These are phyloP conservation scores for Saccharum spontaneum DNA, from an alignment of 176 grass and related monocot species.

Conservation along the genomic window DNA sequence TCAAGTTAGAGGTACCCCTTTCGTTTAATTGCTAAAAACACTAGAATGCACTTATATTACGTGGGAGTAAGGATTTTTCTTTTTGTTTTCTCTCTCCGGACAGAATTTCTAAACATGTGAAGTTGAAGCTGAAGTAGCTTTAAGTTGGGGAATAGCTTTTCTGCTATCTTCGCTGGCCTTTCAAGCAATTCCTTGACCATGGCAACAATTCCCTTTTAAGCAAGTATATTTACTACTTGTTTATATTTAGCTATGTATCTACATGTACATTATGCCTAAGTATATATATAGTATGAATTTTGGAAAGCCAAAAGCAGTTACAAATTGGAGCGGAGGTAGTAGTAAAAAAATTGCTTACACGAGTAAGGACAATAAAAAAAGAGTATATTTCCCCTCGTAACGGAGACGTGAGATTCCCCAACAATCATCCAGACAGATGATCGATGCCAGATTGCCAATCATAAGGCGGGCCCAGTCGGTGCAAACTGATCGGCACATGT, in stretches of 20 bases:
- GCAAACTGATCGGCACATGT: neutral
- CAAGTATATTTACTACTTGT: too few species aligned
- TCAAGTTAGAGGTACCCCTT: too few species aligned
- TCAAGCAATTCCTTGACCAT: neutral
- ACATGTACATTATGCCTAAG: too few species aligned
- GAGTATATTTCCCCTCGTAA: neutral
- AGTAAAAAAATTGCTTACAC: too few species aligned
- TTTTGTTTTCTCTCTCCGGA: neutral
- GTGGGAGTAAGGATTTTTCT: too few species aligned
- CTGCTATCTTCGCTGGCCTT: neutral
- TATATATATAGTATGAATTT: too few species aligned
- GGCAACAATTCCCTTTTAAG: neutral
- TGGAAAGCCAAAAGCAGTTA: neutral
- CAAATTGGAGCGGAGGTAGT: neutral
- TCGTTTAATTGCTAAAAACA: too few species aligned
- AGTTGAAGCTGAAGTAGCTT: neutral
- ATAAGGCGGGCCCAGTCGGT: neutral
- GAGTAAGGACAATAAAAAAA: neutral
- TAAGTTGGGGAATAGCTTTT: neutral
- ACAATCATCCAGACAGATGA: neutral
- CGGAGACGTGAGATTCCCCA: neutral
- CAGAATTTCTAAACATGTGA: neutral
- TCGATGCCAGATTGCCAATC: neutral
- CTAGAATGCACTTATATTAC: too few species aligned
- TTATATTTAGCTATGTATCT: too few species aligned